Evolutionary conservation across 1,284 basidiomycete genomes (phyloP), one percentile per base, ranked within the genome.

Genomic region (Caloboletus firmus): DNA sequence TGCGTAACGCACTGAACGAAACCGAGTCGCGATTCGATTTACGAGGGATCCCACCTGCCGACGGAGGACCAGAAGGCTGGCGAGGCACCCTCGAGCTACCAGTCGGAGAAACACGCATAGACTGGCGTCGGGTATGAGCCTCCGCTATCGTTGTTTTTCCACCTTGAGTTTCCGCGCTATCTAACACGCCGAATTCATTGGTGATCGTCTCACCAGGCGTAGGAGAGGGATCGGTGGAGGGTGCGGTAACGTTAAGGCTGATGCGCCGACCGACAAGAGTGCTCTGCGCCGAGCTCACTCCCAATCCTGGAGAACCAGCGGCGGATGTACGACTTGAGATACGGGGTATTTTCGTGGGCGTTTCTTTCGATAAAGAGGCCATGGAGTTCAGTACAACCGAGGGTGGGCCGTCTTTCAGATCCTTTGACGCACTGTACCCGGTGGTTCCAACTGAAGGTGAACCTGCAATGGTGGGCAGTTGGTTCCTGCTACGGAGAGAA

Each of bases 331-430:
- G 80, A 66, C 85, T 91, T 20, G 91, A 87, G 55, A 96, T 94
- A 39, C 94, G 88, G 47, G 95, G 95, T 62, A 97, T 98, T 76
- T 95, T 95, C 22, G 95, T 98, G 0, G 95, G 93, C 0, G 89
- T 90, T 68, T 91, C 89, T 70, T 91, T 91, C 5, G 80, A 69
- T 52, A 84, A 68, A n/a, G 76, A 73, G 24, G 78, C 74, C 4
- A 76, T 62, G 8, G 80, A 73, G 60, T 83, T 85, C 54, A 77
- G 62, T 22, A 81, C 66, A 28, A 80, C 76, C 18, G 77, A 77
- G 6, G 81, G 78, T 8, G 80, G 81, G 4, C 70, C 71, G 39
- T 87, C 87, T 61, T 79, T 85, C 20, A 68, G 65, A 43, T 86
- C 84, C 64, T 79, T 82, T 24, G 75, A 64, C 26, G 72, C 73